These are phyloP conservation scores for Beta macrorhiza DNA, from an alignment of 179 eudicot genomes.

Conservation along the genomic window DNA sequence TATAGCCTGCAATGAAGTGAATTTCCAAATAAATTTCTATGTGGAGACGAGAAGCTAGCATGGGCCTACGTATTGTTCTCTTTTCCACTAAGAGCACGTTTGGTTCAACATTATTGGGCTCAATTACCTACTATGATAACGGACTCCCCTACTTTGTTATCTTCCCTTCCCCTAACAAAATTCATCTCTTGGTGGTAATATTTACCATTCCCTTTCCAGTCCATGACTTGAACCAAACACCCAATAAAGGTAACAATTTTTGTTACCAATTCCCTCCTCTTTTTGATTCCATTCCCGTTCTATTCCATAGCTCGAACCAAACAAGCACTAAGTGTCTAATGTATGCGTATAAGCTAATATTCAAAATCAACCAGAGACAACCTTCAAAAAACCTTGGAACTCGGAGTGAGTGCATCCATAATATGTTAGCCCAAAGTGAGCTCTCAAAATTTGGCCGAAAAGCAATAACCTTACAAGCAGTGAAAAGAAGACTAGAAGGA, in stretches of 20 bases:
- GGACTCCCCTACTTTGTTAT: too few relatives aligned
- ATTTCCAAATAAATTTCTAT: not conserved
- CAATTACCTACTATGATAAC: too few relatives aligned
- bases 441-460: not conserved
- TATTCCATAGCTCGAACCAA: too few relatives aligned
- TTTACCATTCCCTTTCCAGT: too few relatives aligned
- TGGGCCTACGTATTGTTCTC: not conserved
- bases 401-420: not conserved
- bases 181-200: too few relatives aligned
- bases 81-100: not conserved
- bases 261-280: too few relatives aligned
- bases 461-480: not conserved
- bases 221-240: too few relatives aligned
- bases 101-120: not conserved
- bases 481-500: not conserved
- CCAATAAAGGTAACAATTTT: too few relatives aligned
- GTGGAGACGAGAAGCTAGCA: not conserved
- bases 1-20: not conserved
- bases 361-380: not conserved
- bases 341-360: too few relatives aligned
- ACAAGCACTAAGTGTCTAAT: too few relatives aligned
- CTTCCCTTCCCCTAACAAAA: too few relatives aligned
- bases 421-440: not conserved
- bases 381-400: not conserved
- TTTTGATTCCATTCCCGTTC: too few relatives aligned